These are phyloP conservation scores for Ophiosphaerella korrae DNA, from an alignment of 2,329 filamentous ascomycete genomes.

Conservation along the genomic window DNA sequence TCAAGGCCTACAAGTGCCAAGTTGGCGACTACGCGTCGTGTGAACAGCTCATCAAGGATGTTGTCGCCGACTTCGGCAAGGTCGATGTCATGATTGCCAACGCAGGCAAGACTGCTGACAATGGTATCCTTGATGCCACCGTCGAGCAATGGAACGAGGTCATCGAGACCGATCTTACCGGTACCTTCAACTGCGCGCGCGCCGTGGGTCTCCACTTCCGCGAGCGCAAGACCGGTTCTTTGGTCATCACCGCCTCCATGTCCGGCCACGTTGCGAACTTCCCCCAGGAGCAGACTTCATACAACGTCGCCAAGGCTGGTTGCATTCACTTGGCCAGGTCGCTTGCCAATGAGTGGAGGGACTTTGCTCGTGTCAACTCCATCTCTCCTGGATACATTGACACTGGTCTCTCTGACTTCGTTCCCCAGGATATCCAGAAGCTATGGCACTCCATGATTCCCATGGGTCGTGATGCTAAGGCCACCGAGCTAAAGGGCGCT, in stretches of 20 bases:
- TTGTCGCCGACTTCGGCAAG: constrained; percentile 72
- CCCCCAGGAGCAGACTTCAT: constrained; percentile 66
- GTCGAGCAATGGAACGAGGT: constrained; percentile 77
- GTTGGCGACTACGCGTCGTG: constrained; percentile 63
- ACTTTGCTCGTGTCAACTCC: constrained; percentile 71
- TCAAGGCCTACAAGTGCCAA: constrained; percentile 70
- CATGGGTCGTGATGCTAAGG: constrained; percentile 76
- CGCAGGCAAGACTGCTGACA: constrained; percentile 72
- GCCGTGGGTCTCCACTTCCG: constrained; percentile 82
- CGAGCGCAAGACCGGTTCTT: constrained; percentile 65
- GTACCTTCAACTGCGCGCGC: constrained; percentile 84
- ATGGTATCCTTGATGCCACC: constrained; percentile 70
- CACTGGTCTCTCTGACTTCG: constrained; percentile 70
- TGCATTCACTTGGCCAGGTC: constrained; percentile 68
- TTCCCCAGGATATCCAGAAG: constrained; percentile 69
- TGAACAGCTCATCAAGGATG: constrained; percentile 62
- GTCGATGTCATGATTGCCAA: constrained; percentile 72
- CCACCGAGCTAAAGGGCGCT: constrained; percentile 79
- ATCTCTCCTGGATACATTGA: constrained; percentile 73
- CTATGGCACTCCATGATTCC: constrained; percentile 80
- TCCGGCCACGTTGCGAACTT: constrained; percentile 85
- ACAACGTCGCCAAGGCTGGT: constrained; percentile 64
- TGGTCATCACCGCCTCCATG: constrained; percentile 74
- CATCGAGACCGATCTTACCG: constrained; percentile 85
- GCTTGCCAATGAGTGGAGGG: constrained; percentile 71